These are phyloP conservation scores for Glaciozyma antarctica DNA, from an alignment of 768 basidiomycete species.

Conservation along the genomic window DNA sequence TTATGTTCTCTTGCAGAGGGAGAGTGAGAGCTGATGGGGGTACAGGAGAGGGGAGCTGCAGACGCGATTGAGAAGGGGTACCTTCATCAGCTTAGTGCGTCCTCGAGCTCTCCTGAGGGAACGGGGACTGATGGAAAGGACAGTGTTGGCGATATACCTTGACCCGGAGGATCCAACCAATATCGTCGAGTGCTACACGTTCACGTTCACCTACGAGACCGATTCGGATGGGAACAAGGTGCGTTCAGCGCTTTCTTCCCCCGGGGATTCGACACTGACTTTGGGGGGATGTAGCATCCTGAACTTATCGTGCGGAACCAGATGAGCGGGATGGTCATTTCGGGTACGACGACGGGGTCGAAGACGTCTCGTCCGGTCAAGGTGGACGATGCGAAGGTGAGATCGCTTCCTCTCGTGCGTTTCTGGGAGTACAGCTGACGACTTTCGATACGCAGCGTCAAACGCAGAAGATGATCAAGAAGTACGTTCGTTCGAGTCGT, in stretches of 20 bases:
- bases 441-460: constrained; percentile 3
- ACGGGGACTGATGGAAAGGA: neutral
- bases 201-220: constrained; percentile 32
- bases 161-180: constrained; percentile 78
- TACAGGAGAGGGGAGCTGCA: constrained; percentile 73
- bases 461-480: constrained; percentile 60
- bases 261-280: neutral
- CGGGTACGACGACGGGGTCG: neutral
- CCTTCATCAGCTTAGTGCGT: constrained; percentile 64
- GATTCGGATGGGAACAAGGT: constrained; percentile 25
- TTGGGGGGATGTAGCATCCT: neutral
- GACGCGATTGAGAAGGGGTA: constrained; percentile 77
- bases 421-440: too few species aligned
- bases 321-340: constrained; percentile 21
- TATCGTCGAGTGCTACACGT: constrained; percentile 42
- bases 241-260: neutral
- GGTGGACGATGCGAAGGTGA: constrained; percentile 18
- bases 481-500: constrained; percentile 32
- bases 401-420: too few species aligned
- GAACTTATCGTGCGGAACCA: constrained; percentile 28
- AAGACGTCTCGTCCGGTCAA: neutral
- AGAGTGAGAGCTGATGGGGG: neutral
- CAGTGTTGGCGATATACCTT: constrained; percentile 27
- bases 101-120: neutral
- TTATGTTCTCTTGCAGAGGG: constrained; percentile 27